Evolutionary conservation across 2,329 filamentous ascomycete species (phyloP), one percentile per base, ranked within the genome.

Genomic region (Venturia oleaginea): DNA sequence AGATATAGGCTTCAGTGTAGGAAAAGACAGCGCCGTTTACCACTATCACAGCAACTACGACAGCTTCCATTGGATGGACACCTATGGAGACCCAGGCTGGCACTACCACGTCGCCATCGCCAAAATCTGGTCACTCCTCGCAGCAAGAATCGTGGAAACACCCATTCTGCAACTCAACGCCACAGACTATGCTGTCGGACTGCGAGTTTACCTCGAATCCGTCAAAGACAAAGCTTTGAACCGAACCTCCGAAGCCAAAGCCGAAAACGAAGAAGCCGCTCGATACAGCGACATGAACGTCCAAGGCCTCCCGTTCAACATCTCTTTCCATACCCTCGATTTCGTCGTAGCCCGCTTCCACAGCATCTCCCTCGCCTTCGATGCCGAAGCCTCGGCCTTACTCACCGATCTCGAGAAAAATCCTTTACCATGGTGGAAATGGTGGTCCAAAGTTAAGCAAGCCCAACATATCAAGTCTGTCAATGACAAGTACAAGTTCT

Each of bases 1-100:
- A 59, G 78, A 82, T 65, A 73, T 81, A 66, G 79, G 78, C 27
- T 81, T 81, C 66, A 71, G 71, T 17, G 69, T 67, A 60, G 72
- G 68, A 17, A 67, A 70, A 0, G 72, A 76, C 32, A 72, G 71
- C 0, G 77, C 86, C 0, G 40, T 59, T 4, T 90, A 88, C 71
- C 87, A 89, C 68, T 95, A 94, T 71, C 90, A 95, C 73, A 84
- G 84, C 67, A 94, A 94, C 75, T 95, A 92, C 72, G 91, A 95
- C 72, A 89, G 84, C 40, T 92, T 90, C 72, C 79, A 87, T 70
- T 95, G 91, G 91, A 94, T 94, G 89, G 81, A 87, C 17, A 87
- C 79, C 3, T 91, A 85, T 68, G 90, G 90, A 4, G 91, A 96
- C 68, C 77, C 79, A 0, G 77, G 74, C 13, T 87, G 83, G 75